Conservation (phyloP, 345 rosid species). For the Angophora floribunda region DNA sequence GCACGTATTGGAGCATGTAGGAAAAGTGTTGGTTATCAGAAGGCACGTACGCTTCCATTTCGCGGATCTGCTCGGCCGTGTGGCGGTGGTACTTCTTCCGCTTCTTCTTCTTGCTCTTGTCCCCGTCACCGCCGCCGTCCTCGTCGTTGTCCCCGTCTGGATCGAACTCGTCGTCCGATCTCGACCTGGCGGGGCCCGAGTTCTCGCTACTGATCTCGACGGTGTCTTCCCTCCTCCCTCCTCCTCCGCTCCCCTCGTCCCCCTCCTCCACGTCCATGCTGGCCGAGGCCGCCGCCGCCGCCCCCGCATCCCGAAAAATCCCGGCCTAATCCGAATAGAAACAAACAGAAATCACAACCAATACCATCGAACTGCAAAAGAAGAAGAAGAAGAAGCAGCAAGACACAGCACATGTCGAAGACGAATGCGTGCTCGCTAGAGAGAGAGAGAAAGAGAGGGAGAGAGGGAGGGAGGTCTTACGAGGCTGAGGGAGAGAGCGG, state of each 20-base stretch:
- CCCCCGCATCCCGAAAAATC: conserved; percentile 64
- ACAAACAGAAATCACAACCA: not conserved
- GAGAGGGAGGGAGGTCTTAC: conserved; percentile 14
- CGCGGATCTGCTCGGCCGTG: conserved; percentile 89
- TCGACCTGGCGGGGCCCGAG: conserved; percentile 78
- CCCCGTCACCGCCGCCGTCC: conserved; percentile 37
- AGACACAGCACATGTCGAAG: not conserved
- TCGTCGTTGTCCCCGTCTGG: conserved; percentile 49
- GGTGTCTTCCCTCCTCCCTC: conserved; percentile 44
- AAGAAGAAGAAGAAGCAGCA: not conserved
- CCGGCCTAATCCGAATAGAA: conserved; percentile 52
- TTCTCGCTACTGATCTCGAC: conserved; percentile 94
- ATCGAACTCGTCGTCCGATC: conserved; percentile 73
- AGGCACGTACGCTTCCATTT: conserved; percentile 85
- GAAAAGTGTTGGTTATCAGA: no score
- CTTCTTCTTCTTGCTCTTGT: conserved; percentile 67
- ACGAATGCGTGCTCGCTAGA: not conserved
- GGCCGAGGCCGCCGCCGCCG: conserved; percentile 20
- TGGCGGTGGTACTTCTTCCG: conserved; percentile 96
- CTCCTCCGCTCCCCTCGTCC: conserved; percentile 65
- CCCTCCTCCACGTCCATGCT: conserved; percentile 63
- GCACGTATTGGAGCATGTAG: not conserved
- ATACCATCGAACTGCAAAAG: not conserved
- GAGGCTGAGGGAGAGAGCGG: conserved; percentile 93
- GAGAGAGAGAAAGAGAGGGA: not conserved